Percentiles rank a stretch among this genome's conserved stretches.
Conservation (phyloP, 768 basidiomycete genomes). For the Leccinum rimulosum region DNA sequence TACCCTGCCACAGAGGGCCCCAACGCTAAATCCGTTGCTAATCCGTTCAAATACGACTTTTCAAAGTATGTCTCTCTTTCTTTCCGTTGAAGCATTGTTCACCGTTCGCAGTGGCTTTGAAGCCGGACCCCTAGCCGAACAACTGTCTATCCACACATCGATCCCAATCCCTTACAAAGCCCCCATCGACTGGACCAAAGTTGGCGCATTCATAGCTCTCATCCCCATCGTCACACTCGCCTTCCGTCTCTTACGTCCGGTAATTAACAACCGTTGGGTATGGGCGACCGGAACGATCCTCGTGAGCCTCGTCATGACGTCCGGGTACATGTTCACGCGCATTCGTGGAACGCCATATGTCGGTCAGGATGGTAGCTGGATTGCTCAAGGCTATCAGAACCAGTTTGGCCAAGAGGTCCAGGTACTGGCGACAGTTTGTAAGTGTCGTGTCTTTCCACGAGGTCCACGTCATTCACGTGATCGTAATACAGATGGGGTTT, state of each 20-base stretch:
- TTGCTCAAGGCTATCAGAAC: constrained; percentile 84
- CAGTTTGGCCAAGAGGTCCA: constrained; percentile 94
- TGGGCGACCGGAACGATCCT: constrained; percentile 69
- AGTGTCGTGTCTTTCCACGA: constrained; percentile 32
- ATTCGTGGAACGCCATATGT: constrained; percentile 79
- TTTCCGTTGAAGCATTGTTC: neutral
- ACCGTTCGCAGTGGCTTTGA: constrained; percentile 69
- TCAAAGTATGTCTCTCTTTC: constrained; percentile 48
- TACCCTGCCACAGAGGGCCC: constrained; percentile 74
- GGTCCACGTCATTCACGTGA: constrained; percentile 1
- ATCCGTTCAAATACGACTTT: constrained; percentile 75
- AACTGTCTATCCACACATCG: constrained; percentile 73
- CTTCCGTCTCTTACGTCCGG: constrained; percentile 59
- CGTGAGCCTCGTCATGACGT: constrained; percentile 79
- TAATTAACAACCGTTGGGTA: constrained; percentile 70
- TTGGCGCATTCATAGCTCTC: constrained; percentile 45
- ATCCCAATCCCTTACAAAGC: constrained; percentile 77
- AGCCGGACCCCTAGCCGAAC: constrained; percentile 70
- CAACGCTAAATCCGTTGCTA: constrained; percentile 47
- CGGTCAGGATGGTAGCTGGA: constrained; percentile 68
- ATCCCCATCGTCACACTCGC: constrained; percentile 47
- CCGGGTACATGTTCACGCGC: constrained; percentile 95
- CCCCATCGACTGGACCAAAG: constrained; percentile 71
- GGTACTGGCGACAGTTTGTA: constrained; percentile 83
- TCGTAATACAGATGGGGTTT: constrained; percentile 64